Evolutionary conservation across 2,329 filamentous ascomycete genomes (phyloP).

Genomic region (Ilyonectria mors-panacis): DNA sequence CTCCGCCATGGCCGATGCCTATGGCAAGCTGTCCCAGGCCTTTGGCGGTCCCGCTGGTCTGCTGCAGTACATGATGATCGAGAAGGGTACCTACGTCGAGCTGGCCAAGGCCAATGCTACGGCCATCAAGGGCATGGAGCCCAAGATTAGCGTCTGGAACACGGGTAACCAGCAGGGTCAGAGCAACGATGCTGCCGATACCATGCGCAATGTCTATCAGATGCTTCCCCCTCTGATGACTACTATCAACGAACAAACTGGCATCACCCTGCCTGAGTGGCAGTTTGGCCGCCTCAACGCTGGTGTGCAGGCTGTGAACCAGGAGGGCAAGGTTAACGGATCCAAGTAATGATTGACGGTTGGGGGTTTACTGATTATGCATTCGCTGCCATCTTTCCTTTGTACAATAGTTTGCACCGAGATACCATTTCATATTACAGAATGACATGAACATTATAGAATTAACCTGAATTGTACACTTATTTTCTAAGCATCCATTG

Average conservation of each 20-base stretch:
- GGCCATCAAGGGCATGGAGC: conserved; percentile 82
- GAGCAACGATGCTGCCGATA: conserved; percentile 67
- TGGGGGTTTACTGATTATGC: not conserved
- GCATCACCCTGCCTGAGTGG: conserved; percentile 85
- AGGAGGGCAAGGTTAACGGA: conserved; percentile 45
- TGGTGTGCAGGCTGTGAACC: conserved; percentile 51
- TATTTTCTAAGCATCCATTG: no score
- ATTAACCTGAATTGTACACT: no score
- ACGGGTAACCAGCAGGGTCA: conserved; percentile 71
- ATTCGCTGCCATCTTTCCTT: conserved; percentile 10
- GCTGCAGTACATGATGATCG: conserved; percentile 90
- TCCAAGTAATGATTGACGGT: conserved; percentile 23
- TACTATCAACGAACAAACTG: conserved; percentile 91
- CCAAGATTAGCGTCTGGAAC: conserved; percentile 94
- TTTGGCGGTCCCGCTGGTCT: conserved; percentile 85
- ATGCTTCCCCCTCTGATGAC: conserved; percentile 85
- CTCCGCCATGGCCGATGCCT: conserved; percentile 84
- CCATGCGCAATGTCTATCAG: conserved; percentile 86
- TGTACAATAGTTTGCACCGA: conserved; percentile 27
- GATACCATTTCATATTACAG: conserved; percentile 34
- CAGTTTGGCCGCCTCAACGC: conserved; percentile 68
- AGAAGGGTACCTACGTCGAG: conserved; percentile 83
- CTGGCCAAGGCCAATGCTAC: conserved; percentile 84
- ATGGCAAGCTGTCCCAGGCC: conserved; percentile 77
- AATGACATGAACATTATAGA: not conserved